Evolutionary conservation across 257 asterid genomes (phyloP).

Genomic region (Lithospermum erythrorhizon): DNA sequence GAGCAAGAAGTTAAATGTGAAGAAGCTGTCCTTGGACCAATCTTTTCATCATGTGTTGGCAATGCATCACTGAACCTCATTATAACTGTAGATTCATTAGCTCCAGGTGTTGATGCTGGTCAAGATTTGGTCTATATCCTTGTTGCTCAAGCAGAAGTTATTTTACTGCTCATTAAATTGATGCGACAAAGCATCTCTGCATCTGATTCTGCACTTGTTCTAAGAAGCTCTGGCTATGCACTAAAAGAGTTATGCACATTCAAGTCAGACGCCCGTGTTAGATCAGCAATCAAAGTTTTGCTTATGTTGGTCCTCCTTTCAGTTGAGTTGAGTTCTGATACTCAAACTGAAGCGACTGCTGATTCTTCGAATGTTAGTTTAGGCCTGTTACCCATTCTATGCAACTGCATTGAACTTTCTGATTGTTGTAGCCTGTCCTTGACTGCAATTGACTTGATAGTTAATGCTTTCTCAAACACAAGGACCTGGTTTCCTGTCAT

Average conservation of each 20-base stretch:
- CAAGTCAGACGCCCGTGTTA: slow-evolving; percentile 30
- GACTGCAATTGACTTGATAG: slow-evolving; percentile 49
- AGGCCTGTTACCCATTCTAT: slow-evolving; percentile 69
- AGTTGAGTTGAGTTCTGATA: slow-evolving; percentile 26
- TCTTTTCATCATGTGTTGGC: slow-evolving; percentile 50
- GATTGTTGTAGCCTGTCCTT: slow-evolving; percentile 55
- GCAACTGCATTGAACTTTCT: slow-evolving; percentile 44
- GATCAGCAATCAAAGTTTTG: slow-evolving; percentile 32
- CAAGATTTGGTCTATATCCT: slow-evolving; percentile 51
- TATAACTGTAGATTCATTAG: slow-evolving; percentile 42
- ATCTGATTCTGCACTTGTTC: slow-evolving; percentile 30
- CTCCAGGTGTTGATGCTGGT: slow-evolving; percentile 31
- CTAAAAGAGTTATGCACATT: slow-evolving; percentile 54
- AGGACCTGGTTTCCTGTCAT: slow-evolving; percentile 73
- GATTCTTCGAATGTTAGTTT: slow-evolving; percentile 52
- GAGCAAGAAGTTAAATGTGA: slow-evolving; percentile 20
- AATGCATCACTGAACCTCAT: slow-evolving; percentile 49
- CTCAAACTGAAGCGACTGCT: slow-evolving; percentile 27
- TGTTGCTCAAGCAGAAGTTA: slow-evolving; percentile 63
- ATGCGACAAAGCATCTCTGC: slow-evolving; percentile 23
- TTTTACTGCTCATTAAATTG: slow-evolving; percentile 50
- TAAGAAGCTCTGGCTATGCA: slow-evolving; percentile 59
- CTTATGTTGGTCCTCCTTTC: slow-evolving; percentile 60
- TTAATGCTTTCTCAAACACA: slow-evolving; percentile 55
- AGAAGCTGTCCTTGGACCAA: slow-evolving; percentile 33